Percentiles rank a stretch among this genome's conserved stretches.
Conservation (phyloP, 169 alveolate genomes). For the Plasmodium knowlesi region DNA sequence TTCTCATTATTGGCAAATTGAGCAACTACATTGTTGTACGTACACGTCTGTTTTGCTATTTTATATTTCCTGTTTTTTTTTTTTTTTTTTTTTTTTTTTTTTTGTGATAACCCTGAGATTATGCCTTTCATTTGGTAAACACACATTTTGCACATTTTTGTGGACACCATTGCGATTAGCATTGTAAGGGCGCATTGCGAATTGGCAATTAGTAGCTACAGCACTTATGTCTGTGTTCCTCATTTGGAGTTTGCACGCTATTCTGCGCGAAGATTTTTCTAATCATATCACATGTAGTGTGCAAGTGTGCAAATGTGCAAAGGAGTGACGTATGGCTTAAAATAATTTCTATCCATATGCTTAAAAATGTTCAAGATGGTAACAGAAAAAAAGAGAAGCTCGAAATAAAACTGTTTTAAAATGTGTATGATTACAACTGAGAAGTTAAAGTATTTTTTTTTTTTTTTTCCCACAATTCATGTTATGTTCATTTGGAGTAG, state of each 20-base stretch:
- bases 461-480: neutral
- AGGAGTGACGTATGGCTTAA: neutral
- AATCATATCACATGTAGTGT: neutral
- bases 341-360: neutral
- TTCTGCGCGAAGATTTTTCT: neutral
- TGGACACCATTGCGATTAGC: neutral
- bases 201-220: neutral
- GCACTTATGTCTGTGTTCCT: neutral
- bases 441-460: slow-evolving; percentile 3
- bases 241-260: neutral
- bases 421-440: neutral
- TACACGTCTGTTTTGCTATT: slow-evolving; percentile 22
- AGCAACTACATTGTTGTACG: slow-evolving; percentile 22
- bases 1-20: slow-evolving; percentile 4
- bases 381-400: neutral
- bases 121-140: neutral
- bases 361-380: neutral
- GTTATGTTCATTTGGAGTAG: neutral
- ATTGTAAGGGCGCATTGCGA: neutral
- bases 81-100: neutral
- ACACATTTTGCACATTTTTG: neutral
- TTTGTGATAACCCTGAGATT: neutral
- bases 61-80: neutral
- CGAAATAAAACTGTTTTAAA: slow-evolving; percentile 4
- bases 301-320: no score